Evolutionary conservation across 768 basidiomycete genomes (phyloP).

Genomic region (Clitopilus passeckerianus): DNA sequence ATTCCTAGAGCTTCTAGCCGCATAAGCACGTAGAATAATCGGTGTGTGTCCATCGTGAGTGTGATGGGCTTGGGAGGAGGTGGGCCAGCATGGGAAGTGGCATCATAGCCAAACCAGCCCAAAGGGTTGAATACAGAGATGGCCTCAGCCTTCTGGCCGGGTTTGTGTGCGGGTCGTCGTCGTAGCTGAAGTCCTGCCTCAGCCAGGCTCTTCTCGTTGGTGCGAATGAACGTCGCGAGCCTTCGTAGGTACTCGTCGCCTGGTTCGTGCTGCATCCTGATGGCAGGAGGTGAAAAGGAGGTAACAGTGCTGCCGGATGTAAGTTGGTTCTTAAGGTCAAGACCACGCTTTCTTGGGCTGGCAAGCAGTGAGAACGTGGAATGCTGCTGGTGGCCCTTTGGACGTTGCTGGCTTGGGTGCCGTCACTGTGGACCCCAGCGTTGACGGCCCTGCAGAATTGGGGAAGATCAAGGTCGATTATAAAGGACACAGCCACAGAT

Average conservation of each 20-base stretch:
- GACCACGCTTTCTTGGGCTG: background rate
- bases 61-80: conserved; percentile 51
- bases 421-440: background rate
- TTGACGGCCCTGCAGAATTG: background rate
- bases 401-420: background rate
- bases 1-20: conserved; percentile 80
- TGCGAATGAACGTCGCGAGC: conserved; percentile 65
- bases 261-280: conserved; percentile 38
- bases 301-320: conserved; percentile 9
- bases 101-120: conserved; percentile 48
- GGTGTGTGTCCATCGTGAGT: conserved; percentile 72
- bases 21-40: conserved; percentile 84
- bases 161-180: conserved; percentile 31
- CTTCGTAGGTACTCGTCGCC: conserved; percentile 77
- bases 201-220: conserved; percentile 70
- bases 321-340: conserved; percentile 1
- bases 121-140: conserved; percentile 55
- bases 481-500: conserved; percentile 14
- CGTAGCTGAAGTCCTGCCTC: conserved; percentile 51
- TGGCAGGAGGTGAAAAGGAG: conserved; percentile 9
- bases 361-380: background rate
- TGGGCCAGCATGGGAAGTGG: conserved; percentile 21
- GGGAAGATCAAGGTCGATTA: background rate
- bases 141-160: conserved; percentile 19
- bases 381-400: background rate